Percentiles rank a stretch among this genome's conserved stretches.
Conservation (phyloP, 148 eudicot genomes). For the Fagopyrum tataricum region DNA sequence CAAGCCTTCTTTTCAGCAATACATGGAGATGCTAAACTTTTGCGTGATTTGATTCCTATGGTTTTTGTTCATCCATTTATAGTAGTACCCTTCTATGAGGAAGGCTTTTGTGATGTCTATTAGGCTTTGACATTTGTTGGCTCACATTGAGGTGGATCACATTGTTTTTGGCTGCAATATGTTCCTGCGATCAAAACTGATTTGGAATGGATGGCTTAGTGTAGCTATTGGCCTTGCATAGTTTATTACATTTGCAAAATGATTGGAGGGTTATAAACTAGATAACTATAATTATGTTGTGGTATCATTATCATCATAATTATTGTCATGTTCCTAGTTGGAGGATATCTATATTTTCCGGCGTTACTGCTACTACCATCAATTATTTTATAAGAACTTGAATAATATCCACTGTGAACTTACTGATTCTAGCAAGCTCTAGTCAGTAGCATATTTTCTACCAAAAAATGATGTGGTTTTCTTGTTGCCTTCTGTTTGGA, state of each 20-base stretch:
- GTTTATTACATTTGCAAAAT: background rate
- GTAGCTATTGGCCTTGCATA: background rate
- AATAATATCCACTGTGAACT: background rate
- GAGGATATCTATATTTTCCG: background rate
- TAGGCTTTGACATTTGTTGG: background rate
- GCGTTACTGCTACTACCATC: background rate
- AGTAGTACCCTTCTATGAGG: background rate
- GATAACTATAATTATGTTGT: background rate
- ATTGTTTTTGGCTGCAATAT: background rate
- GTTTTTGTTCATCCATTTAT: background rate
- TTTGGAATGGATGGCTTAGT: conserved; percentile 3
- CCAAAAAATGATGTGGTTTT: background rate
- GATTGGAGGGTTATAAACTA: background rate
- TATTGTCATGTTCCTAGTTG: background rate
- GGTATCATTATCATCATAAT: background rate
- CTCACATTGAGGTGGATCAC: background rate
- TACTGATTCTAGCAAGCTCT: conserved; percentile 3
- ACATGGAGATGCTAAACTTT: background rate
- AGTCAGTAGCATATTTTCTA: background rate
- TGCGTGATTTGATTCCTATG: background rate
- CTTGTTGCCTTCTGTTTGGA: background rate
- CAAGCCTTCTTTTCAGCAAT: background rate
- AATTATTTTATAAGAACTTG: background rate
- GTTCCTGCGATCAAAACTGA: background rate
- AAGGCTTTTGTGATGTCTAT: background rate